Evolutionary conservation across 2,329 filamentous ascomycete species (phyloP).

Genomic region (Pseudovirgaria hyperparasitica): DNA sequence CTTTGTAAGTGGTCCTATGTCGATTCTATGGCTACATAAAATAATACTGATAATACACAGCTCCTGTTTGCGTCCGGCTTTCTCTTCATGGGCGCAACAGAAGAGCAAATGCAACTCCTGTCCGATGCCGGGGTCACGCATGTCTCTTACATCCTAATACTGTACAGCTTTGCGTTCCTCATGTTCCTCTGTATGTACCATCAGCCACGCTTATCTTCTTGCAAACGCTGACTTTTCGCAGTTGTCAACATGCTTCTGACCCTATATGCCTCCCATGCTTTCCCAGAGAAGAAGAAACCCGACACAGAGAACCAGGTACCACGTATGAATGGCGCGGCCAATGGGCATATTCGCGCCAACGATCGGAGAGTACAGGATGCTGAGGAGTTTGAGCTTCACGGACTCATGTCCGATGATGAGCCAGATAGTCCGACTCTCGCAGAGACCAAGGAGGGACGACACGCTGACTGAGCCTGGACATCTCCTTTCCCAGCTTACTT

Average conservation of each 20-base stretch:
- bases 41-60: slow-evolving; percentile 35
- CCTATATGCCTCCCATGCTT: slow-evolving; percentile 60
- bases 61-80: slow-evolving; percentile 86
- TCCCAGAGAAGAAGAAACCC: slow-evolving; percentile 25
- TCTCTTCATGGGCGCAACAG: slow-evolving; percentile 93
- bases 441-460: slow-evolving; percentile 14
- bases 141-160: slow-evolving; percentile 81
- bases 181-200: slow-evolving; percentile 63
- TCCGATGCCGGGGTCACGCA: slow-evolving; percentile 65
- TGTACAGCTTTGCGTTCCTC: slow-evolving; percentile 82
- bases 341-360: slow-evolving; percentile 31
- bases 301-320: slow-evolving; percentile 23
- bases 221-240: slow-evolving; percentile 16
- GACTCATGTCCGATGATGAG: slow-evolving; percentile 79
- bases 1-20: slow-evolving; percentile 48
- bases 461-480: slow-evolving; percentile 1
- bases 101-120: slow-evolving; percentile 84
- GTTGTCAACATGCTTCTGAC: slow-evolving; percentile 74
- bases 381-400: slow-evolving; percentile 88
- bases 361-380: slow-evolving; percentile 59
- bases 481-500: no score
- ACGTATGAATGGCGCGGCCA: slow-evolving; percentile 15
- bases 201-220: not conserved
- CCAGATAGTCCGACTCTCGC: slow-evolving; percentile 31
- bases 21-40: not conserved